phyloP scores from a whole-genome alignment of 352 stramenopile genomes.

The Globisporangium echinulatum region DNA sequence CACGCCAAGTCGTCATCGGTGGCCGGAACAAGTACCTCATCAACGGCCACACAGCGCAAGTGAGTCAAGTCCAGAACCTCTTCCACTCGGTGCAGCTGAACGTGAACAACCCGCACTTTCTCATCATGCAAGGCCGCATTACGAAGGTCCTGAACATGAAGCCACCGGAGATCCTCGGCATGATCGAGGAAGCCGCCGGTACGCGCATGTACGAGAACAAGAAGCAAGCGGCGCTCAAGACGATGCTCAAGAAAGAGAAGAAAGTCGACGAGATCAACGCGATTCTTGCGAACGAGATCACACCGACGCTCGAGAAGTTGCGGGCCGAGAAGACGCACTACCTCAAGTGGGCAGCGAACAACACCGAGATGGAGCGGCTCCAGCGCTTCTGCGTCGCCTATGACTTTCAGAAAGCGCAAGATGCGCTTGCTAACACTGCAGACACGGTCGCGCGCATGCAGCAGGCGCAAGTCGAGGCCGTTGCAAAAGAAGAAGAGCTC shows the following conservation, averaged over 20 bases:
- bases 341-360: conserved; percentile 97
- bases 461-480: conserved; percentile 70
- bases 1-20: conserved; percentile 96
- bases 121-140: conserved; percentile 99
- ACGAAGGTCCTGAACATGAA: conserved; percentile 99
- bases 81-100: conserved; percentile 99
- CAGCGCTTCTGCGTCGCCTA: conserved; percentile 96
- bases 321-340: conserved; percentile 97
- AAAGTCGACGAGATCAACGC: conserved; percentile 99
- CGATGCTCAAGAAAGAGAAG: conserved; percentile 99
- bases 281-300: conserved; percentile 98
- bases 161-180: conserved; percentile 97
- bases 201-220: conserved; percentile 99
- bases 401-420: conserved; percentile 90
- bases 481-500: conserved; percentile 42
- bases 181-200: conserved; percentile 99
- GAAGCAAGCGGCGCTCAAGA: conserved; percentile 96
- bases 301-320: conserved; percentile 97
- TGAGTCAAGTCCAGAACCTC: conserved; percentile 98
- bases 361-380: conserved; percentile 97
- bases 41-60: conserved; percentile 96
- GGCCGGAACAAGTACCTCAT: conserved; percentile 99
- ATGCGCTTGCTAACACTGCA: conserved; percentile 80
- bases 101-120: conserved; percentile 99
- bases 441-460: conserved; percentile 88